Evolutionary conservation across 1,284 basidiomycete genomes (phyloP).

Genomic region (Ceratobasidium sp.): DNA sequence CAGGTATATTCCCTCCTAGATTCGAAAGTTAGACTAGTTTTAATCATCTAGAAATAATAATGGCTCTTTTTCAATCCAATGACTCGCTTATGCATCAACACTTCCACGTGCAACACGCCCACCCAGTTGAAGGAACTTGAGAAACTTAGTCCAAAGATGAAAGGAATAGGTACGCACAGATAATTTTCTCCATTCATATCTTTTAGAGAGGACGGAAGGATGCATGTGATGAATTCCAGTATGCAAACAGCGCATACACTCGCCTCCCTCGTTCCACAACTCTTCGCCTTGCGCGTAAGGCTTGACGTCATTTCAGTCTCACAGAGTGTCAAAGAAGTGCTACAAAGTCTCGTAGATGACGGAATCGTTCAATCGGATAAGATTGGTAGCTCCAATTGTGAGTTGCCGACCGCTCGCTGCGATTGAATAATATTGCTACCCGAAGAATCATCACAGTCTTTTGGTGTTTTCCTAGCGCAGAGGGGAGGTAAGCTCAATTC

Average conservation of each 20-base stretch:
- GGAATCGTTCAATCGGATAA: slow-evolving; percentile 84
- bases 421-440: neutral
- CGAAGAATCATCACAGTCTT: slow-evolving; percentile 64
- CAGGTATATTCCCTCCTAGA: neutral
- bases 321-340: slow-evolving; percentile 86
- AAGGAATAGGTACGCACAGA: slow-evolving; percentile 74
- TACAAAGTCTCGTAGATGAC: slow-evolving; percentile 84
- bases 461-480: slow-evolving; percentile 90
- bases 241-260: neutral
- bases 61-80: too few species aligned
- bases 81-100: neutral
- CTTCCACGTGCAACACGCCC: neutral
- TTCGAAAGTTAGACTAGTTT: neutral
- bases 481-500: slow-evolving; percentile 53
- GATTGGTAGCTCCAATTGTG: slow-evolving; percentile 91
- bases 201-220: neutral
- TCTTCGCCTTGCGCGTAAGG: neutral
- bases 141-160: slow-evolving; percentile 81
- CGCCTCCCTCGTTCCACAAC: too few species aligned
- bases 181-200: neutral
- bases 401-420: slow-evolving; percentile 46
- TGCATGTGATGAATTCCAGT: too few species aligned
- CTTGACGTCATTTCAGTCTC: slow-evolving; percentile 61
- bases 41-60: too few species aligned
- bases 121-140: slow-evolving; percentile 88